A percentile compares a stretch with the other conserved stretches of the same genome.
Evolutionary conservation across 345 rosid species (phyloP).

Genomic region (Limnanthes douglasii): DNA sequence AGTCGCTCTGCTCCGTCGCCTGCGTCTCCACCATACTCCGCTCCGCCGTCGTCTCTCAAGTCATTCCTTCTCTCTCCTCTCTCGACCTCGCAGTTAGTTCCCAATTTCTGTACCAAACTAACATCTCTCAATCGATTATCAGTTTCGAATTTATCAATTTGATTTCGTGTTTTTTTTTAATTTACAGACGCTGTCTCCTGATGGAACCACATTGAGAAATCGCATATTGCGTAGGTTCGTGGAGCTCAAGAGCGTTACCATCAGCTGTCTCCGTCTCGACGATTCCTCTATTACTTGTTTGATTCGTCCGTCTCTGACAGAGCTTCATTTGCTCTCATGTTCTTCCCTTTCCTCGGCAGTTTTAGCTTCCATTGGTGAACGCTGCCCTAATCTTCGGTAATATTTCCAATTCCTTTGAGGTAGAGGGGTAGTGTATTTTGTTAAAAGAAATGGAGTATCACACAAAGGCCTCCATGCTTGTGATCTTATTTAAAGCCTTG

Average conservation of each 20-base stretch:
- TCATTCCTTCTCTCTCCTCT: constrained; percentile 25
- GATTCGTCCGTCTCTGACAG: constrained; percentile 18
- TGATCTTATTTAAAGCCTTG: no score
- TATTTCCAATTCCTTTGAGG: background rate
- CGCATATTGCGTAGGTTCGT: constrained; percentile 18
- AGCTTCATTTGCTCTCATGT: constrained; percentile 34
- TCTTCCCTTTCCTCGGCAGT: constrained; percentile 16
- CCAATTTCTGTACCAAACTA: background rate
- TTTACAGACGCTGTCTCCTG: constrained; percentile 26
- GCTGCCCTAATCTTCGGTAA: constrained; percentile 47
- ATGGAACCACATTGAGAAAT: constrained; percentile 18
- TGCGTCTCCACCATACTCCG: constrained; percentile 34
- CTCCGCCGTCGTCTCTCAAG: constrained; percentile 22
- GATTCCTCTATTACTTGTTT: constrained; percentile 13
- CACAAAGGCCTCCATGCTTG: no score
- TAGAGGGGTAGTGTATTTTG: no score
- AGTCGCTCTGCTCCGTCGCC: constrained; percentile 30
- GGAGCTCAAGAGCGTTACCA: constrained; percentile 15
- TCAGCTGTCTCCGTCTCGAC: constrained; percentile 39
- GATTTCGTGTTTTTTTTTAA: background rate
- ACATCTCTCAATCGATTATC: background rate
- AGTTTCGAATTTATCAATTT: background rate
- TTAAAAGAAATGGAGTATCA: no score
- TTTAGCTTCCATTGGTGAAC: constrained; percentile 20
- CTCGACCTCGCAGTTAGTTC: constrained; percentile 26